Evolutionary conservation across 2,329 filamentous ascomycete species (phyloP).

Genomic region (Tolypocladium inflatum): DNA sequence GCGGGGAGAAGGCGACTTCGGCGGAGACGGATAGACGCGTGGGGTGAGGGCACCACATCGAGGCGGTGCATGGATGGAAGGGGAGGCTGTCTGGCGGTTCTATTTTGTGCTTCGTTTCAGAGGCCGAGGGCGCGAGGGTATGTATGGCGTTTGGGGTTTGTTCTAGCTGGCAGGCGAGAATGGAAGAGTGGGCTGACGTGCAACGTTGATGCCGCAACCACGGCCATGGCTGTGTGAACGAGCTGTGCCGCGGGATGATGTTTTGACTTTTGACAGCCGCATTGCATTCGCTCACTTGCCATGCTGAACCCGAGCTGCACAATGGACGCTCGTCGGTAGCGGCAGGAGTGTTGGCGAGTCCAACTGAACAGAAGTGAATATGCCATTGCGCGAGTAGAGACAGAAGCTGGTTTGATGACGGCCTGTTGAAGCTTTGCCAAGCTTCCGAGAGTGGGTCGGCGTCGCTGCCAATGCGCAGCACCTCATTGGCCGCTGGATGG

Average conservation of each 20-base stretch:
- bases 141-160: not conserved
- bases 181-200: not conserved
- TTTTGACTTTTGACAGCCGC: too few species aligned
- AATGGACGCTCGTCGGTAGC: too few species aligned
- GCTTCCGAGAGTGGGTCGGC: not conserved
- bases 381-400: too few species aligned
- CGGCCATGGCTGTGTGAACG: too few species aligned
- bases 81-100: not conserved
- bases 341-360: too few species aligned
- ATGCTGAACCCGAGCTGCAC: too few species aligned
- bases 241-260: too few species aligned
- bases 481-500: not conserved
- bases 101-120: not conserved
- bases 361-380: not conserved
- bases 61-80: not conserved
- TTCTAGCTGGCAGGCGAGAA: not conserved
- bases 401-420: too few species aligned
- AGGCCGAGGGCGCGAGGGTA: not conserved
- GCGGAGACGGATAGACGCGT: constrained; percentile 44
- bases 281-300: too few species aligned
- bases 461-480: not conserved
- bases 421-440: not conserved
- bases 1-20: constrained; percentile 41
- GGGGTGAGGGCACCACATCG: constrained; percentile 16
- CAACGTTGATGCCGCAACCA: not conserved